These are phyloP conservation scores for Globisporangium paroecandrum DNA, from an alignment of 352 stramenopile species.

Conservation along the genomic window DNA sequence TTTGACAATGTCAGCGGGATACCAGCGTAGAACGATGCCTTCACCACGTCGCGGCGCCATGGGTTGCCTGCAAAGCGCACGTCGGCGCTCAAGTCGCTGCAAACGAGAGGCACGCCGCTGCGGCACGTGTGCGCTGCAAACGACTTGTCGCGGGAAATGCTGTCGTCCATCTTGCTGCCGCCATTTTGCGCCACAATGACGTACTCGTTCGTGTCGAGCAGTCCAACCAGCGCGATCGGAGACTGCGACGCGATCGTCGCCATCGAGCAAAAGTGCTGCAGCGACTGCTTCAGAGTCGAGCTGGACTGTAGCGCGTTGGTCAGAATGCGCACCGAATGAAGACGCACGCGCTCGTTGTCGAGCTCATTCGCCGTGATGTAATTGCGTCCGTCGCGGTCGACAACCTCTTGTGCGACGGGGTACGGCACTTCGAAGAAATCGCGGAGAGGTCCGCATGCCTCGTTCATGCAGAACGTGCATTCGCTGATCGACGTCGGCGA, in stretches of 20 bases:
- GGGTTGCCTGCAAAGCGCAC: constrained; percentile 64
- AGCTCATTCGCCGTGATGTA: constrained; percentile 65
- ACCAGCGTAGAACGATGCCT: constrained; percentile 70
- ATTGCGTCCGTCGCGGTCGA: constrained; percentile 32
- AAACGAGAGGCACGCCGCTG: constrained; percentile 57
- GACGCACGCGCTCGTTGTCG: constrained; percentile 65
- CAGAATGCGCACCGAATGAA: constrained; percentile 56
- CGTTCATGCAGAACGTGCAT: constrained; percentile 66
- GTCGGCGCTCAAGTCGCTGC: constrained; percentile 56
- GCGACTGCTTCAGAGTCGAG: constrained; percentile 41
- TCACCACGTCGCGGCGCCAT: constrained; percentile 46
- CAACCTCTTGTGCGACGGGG: constrained; percentile 56
- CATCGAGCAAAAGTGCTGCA: constrained; percentile 76
- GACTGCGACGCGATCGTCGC: constrained; percentile 69
- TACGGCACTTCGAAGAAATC: constrained; percentile 74
- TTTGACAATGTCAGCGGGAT: constrained; percentile 74
- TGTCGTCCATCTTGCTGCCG: constrained; percentile 4
- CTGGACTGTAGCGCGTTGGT: constrained; percentile 38
- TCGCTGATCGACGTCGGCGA: constrained; percentile 22
- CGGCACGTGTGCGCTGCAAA: constrained; percentile 70
- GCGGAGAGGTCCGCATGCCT: constrained; percentile 56
- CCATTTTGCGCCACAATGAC: constrained; percentile 48
- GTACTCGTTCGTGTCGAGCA: constrained; percentile 60
- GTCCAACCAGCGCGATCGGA: constrained; percentile 59
- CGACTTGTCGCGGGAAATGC: constrained; percentile 38